A percentile compares a stretch with the other conserved stretches of the same genome.
These are phyloP conservation scores for Epichloe bromicola DNA, from an alignment of 2,329 filamentous ascomycete genomes.

Conservation along the genomic window DNA sequence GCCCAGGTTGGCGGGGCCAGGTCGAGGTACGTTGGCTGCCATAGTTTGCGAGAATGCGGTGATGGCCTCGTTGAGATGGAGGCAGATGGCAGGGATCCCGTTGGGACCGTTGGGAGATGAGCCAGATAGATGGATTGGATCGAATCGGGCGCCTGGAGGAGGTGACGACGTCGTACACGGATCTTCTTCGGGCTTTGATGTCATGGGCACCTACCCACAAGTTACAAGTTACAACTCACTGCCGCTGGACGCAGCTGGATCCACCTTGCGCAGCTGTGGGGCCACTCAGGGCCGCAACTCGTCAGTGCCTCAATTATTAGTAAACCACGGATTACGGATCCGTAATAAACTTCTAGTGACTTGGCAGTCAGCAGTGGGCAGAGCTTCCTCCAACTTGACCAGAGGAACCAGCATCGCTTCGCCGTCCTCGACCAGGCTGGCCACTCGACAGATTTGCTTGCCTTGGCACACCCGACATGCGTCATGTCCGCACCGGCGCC, in stretches of 20 bases:
- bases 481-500: conserved; percentile 24
- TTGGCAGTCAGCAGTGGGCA: not conserved
- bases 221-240: too few relatives aligned
- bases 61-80: conserved; percentile 11
- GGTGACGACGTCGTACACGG: conserved; percentile 9
- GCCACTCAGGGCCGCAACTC: too few relatives aligned
- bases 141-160: not conserved
- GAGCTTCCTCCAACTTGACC: not conserved
- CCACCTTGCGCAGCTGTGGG: not conserved
- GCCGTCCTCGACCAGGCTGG: not conserved
- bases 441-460: not conserved
- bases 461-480: conserved; percentile 13
- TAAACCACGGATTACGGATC: too few relatives aligned
- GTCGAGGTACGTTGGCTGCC: conserved; percentile 57
- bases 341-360: not conserved
- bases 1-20: conserved; percentile 75
- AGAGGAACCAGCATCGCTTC: not conserved
- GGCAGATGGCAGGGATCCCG: conserved; percentile 8
- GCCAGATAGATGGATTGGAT: not conserved
- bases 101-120: conserved; percentile 2
- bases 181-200: conserved; percentile 15
- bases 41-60: conserved; percentile 17
- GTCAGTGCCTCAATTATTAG: too few relatives aligned
- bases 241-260: not conserved
- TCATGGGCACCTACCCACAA: not conserved